Evolutionary conservation across 495 filamentous ascomycete genomes (phyloP), one percentile per base, ranked within the genome.

Genomic region (Tuber borchii): DNA sequence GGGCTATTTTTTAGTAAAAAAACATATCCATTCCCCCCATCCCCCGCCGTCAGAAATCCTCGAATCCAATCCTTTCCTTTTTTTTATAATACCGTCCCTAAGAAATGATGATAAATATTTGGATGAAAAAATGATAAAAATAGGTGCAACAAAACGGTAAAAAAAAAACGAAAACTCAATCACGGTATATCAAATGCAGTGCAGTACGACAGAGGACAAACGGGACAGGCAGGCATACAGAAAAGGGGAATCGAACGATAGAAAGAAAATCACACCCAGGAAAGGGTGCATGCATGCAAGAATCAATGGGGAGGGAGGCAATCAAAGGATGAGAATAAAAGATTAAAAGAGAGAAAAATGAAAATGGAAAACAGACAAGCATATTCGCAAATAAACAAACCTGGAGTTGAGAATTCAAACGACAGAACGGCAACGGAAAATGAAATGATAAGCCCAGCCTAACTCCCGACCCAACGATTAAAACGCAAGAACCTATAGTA

Each of bases 401-500:
- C 73, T 79, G 78, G 73, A 76, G 73, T 73, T 79, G 73, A 70
- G 70, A 79, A 76, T 65, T 65, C 56, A 65, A 34, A 31, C 56
- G 56, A 65, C 14, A 65, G 77, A 71, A 79, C 72, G 75, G 70
- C 61, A 79, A 72, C 77, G 17, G 19, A 65, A 65, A 34, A 65
- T 8, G 26, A 75, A 71, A 76, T 56, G 31, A 79, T 75, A 77
- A 79, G 51, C 74, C 78, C 78, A 79, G 73, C 78, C 78, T 37
- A 79, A 79, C 78, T 79, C 78, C 78, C 73, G 73, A 75, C 70
- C 76, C 42, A 22, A 75, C 77, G 76, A 79, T 71, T 75, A 79
- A 75, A 79, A 79, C 78, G 75, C 75, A 72, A 44, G 44, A 78
- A 75, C 74, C 68, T 79, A 79, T 79, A 73, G 75, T 79, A 79